phyloP scores from a whole-genome alignment of 116 monocot species.

The Dioscorea cayenensis region DNA sequence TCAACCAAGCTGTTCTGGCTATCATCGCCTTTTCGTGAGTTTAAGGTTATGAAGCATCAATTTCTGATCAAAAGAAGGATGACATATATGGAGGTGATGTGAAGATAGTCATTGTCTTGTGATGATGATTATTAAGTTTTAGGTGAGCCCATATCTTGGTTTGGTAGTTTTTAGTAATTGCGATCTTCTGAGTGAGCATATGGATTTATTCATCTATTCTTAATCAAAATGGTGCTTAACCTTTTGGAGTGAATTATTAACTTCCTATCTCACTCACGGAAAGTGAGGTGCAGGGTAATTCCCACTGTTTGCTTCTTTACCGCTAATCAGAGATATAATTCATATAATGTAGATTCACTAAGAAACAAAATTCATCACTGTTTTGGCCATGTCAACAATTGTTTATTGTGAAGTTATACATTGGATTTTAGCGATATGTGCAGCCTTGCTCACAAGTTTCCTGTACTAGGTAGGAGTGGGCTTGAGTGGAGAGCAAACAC shows the following conservation, averaged over 20 bases:
- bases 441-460: neutral
- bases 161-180: slow-evolving; percentile 6
- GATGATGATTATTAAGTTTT: slow-evolving; percentile 66
- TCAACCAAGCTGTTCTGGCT: slow-evolving; percentile 6
- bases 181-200: neutral
- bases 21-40: neutral
- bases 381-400: no score
- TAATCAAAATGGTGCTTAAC: no score
- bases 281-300: neutral
- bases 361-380: no score
- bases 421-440: neutral
- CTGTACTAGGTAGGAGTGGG: slow-evolving; percentile 52
- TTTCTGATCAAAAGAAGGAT: slow-evolving; percentile 42
- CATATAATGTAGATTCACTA: no score
- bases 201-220: no score
- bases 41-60: slow-evolving; percentile 53
- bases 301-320: neutral
- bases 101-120: slow-evolving; percentile 46
- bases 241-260: no score
- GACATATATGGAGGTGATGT: slow-evolving; percentile 49
- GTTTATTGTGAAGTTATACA: neutral
- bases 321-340: no score
- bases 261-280: no score
- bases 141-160: slow-evolving; percentile 42
- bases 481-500: slow-evolving; percentile 55